phyloP scores from a whole-genome alignment of 192 early-diverging fungal species.

The Linnemannia elongata region DNA sequence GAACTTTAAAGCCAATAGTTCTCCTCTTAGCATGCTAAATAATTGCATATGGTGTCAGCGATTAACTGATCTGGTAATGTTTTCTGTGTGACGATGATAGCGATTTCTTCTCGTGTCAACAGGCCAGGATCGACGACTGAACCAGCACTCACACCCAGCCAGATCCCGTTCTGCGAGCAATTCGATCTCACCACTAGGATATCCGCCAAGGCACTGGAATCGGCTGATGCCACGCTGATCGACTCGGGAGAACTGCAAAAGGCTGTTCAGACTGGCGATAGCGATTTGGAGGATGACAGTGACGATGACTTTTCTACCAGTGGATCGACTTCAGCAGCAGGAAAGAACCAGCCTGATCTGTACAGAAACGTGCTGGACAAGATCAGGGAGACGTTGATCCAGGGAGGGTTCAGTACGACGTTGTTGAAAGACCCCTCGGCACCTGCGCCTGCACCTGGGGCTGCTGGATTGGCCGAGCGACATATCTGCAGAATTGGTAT shows the following conservation, averaged over 20 bases:
- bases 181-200: conserved; percentile 92
- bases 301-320: background rate
- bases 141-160: conserved; percentile 23
- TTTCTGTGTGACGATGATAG: conserved; percentile 12
- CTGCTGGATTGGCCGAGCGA: conserved; percentile 59
- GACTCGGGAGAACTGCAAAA: conserved; percentile 51
- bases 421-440: conserved; percentile 37
- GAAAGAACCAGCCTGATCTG: conserved; percentile 38
- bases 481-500: conserved; percentile 86
- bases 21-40: background rate
- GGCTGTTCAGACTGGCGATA: conserved; percentile 30
- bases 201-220: conserved; percentile 67
- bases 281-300: conserved; percentile 9
- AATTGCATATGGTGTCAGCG: background rate
- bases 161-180: conserved; percentile 77
- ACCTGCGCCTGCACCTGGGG: conserved; percentile 41
- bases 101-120: conserved; percentile 35
- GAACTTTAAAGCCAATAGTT: background rate
- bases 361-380: conserved; percentile 59
- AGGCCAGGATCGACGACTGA: background rate
- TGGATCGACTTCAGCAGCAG: background rate
- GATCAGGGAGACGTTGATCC: conserved; percentile 71
- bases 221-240: conserved; percentile 65
- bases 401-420: conserved; percentile 76
- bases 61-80: background rate